A percentile compares a stretch with the other conserved stretches of the same genome.
Evolutionary conservation across 2,329 filamentous ascomycete genomes (phyloP).

Genomic region (Colletotrichum noveboracense): DNA sequence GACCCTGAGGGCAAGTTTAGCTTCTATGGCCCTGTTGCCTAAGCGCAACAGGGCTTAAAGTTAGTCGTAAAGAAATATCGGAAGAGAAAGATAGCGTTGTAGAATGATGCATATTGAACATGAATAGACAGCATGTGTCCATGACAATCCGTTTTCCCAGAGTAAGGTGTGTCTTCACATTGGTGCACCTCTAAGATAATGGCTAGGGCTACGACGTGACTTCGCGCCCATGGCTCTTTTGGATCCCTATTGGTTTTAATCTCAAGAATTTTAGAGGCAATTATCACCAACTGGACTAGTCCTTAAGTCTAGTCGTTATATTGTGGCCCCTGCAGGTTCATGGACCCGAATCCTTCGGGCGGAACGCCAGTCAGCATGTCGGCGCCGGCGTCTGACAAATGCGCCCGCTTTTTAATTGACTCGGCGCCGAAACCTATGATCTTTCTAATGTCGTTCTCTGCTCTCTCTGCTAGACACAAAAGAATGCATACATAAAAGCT

Average conservation of each 20-base stretch:
- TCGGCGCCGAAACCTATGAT: not conserved
- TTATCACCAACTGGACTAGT: not conserved
- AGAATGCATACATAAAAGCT: not conserved
- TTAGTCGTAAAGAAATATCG: not conserved
- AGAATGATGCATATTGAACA: not conserved
- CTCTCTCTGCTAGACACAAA: not conserved
- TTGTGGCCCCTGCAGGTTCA: not conserved
- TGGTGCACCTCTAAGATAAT: not conserved
- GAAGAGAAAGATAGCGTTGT: not conserved
- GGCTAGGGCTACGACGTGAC: not conserved
- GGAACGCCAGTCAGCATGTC: not conserved
- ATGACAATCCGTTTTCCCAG: not conserved
- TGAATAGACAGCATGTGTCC: not conserved
- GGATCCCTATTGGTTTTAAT: not conserved
- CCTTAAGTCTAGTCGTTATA: not conserved
- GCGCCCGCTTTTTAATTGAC: not conserved
- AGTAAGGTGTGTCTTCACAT: not conserved
- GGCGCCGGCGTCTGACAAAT: not conserved
- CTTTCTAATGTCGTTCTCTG: not conserved
- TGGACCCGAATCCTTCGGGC: not conserved
- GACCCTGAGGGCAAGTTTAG: constrained; percentile 50
- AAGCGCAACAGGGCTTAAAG: not conserved
- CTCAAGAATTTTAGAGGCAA: not conserved
- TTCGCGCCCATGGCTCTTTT: not conserved
- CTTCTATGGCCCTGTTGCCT: constrained; percentile 45